phyloP scores from a whole-genome alignment of 2,329 filamentous ascomycete genomes.

The Talaromyces amestolkiae region DNA sequence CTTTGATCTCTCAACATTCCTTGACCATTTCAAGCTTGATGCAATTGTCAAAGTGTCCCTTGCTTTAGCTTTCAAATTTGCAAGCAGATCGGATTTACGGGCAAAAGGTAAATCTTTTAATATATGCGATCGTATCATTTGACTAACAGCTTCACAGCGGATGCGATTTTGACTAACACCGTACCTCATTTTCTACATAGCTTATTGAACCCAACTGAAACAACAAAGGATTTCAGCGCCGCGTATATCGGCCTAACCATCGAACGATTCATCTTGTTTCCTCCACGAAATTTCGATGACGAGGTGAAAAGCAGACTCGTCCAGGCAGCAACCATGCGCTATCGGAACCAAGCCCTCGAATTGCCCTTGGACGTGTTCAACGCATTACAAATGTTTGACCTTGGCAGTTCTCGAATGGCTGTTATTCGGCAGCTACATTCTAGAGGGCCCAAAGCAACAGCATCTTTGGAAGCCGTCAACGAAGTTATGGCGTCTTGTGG shows the following conservation, averaged over 20 bases:
- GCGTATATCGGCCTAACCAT: slow-evolving; percentile 75
- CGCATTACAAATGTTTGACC: slow-evolving; percentile 46
- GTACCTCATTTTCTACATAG: slow-evolving; percentile 74
- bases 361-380: slow-evolving; percentile 45
- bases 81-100: slow-evolving; percentile 76
- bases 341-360: slow-evolving; percentile 56
- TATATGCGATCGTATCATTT: background rate
- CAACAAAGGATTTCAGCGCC: slow-evolving; percentile 64
- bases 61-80: slow-evolving; percentile 81
- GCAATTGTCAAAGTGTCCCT: slow-evolving; percentile 82
- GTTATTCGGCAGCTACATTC: slow-evolving; percentile 66
- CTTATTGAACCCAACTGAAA: slow-evolving; percentile 63
- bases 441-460: slow-evolving; percentile 71
- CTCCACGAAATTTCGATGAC: slow-evolving; percentile 80
- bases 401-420: slow-evolving; percentile 42
- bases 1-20: slow-evolving; percentile 91
- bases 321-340: slow-evolving; percentile 66
- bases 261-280: slow-evolving; percentile 82
- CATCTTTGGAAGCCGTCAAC: slow-evolving; percentile 67
- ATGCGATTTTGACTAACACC: slow-evolving; percentile 82
- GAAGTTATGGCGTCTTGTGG: slow-evolving; percentile 58
- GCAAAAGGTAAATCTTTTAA: slow-evolving; percentile 69
- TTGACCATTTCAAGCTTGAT: slow-evolving; percentile 94
- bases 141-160: slow-evolving; percentile 56
- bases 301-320: slow-evolving; percentile 65